Evolutionary conservation across 2,329 filamentous ascomycete genomes (phyloP).

Genomic region (Hansfordia pulvinata): DNA sequence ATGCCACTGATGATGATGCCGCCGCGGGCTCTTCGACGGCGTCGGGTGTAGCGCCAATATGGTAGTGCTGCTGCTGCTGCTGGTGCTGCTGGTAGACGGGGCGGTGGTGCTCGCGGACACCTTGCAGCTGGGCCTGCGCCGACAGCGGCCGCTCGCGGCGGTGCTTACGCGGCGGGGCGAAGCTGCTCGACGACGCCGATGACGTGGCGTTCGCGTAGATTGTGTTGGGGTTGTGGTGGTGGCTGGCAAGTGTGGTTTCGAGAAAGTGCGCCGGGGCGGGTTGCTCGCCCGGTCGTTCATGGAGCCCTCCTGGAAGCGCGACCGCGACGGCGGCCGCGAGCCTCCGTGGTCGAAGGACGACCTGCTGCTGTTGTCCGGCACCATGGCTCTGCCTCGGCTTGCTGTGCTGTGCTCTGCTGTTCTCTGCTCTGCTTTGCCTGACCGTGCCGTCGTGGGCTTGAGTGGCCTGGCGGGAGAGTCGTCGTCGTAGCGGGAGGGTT

Average conservation of each 20-base stretch:
- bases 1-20: too few species aligned
- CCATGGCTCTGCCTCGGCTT: too few species aligned
- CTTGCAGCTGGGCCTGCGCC: conserved; percentile 7
- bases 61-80: conserved; percentile 5
- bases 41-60: not conserved
- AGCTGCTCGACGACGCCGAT: not conserved
- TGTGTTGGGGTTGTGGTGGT: conserved; percentile 1
- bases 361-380: not conserved
- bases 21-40: not conserved
- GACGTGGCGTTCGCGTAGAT: not conserved
- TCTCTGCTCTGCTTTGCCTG: not conserved
- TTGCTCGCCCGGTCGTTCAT: conserved; percentile 73
- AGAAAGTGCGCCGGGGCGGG: conserved; percentile 58
- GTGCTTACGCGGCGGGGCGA: conserved; percentile 4
- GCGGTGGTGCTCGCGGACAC: conserved; percentile 3
- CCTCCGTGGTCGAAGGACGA: conserved; percentile 7
- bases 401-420: not conserved
- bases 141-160: conserved; percentile 12
- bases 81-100: conserved; percentile 1
- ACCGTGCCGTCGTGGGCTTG: not conserved
- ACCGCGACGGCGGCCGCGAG: conserved; percentile 14
- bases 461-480: not conserved
- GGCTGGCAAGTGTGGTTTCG: too few species aligned
- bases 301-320: conserved; percentile 61
- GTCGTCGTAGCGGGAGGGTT: too few species aligned